Evolutionary conservation across 345 rosid species (phyloP).

Genomic region (Erysimum cheiranthoides): DNA sequence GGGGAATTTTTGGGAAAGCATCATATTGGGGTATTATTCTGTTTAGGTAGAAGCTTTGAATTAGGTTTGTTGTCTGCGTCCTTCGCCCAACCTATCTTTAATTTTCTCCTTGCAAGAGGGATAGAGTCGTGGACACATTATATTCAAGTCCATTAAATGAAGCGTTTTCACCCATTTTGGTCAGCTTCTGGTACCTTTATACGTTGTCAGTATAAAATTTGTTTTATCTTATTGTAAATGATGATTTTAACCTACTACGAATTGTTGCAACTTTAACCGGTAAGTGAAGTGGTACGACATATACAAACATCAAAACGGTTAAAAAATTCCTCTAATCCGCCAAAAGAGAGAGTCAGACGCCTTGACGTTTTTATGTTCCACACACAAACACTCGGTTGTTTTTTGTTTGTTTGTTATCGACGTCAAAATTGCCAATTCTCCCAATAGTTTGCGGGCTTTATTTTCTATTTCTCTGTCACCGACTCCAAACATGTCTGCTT

Average conservation of each 20-base stretch:
- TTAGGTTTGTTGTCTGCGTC: conserved; percentile 6
- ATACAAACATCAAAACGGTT: neutral
- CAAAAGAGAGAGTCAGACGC: conserved; percentile 7
- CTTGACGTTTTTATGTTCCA: conserved; percentile 2
- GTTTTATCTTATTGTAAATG: neutral
- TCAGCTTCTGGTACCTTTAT: too few species aligned
- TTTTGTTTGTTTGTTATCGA: neutral
- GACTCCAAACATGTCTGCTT: neutral
- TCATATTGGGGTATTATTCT: neutral
- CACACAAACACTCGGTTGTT: conserved; percentile 24
- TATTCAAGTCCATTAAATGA: neutral
- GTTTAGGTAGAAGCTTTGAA: neutral
- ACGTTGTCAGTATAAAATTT: too few species aligned
- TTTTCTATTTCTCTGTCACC: neutral
- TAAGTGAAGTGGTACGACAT: too few species aligned
- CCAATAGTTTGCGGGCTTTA: too few species aligned
- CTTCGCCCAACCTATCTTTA: conserved; percentile 10
- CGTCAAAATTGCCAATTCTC: neutral
- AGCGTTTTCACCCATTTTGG: neutral
- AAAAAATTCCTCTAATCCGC: neutral
- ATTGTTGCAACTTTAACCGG: too few species aligned
- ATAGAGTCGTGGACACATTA: neutral
- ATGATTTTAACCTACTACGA: neutral
- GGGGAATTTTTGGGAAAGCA: neutral
- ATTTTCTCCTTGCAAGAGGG: too few species aligned